Evolutionary conservation across 2,329 filamentous ascomycete genomes (phyloP), one percentile per base, ranked within the genome.

Genomic region (Ophiostoma tasmaniense): DNA sequence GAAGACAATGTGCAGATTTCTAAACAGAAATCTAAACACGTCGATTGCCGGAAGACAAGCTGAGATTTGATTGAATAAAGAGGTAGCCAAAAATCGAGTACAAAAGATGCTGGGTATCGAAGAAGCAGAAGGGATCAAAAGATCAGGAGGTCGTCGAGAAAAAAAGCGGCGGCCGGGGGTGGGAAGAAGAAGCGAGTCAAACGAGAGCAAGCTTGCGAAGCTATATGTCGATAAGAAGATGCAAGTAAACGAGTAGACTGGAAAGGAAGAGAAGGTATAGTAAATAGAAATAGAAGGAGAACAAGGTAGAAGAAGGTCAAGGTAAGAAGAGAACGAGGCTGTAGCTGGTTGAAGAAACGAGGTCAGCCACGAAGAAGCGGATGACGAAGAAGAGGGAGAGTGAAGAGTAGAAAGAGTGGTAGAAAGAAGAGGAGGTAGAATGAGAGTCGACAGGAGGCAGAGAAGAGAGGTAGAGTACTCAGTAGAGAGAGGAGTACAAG

Each of bases 231-330:
- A 37, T 5, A 39, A 37, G 25, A 25, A 55, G n/a, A 25, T 25
- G 50, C 22, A 55, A 35, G 59, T 62, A 62, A 64, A 37, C 61
- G 61, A 37, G 33, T 50, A 50, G 30, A 66, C 30, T 22, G 30
- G 37, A 70, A 61, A 61, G 42, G 67, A 66, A 70, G 66, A 30
- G 30, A 37, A 28, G 30, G 28, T 30, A 30, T 8, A 52, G 45
- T 20, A 65, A 13, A 33, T 75, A 45, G 42, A 76, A 77, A n/a
- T 17, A 64, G 39, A 77, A 76, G 35, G 75, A 72, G 39, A 20
- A 35, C 14, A 30, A 65, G 35, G 35, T 42, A 42, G 10, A 64
- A 64, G 61, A 64, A 14, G 10, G 22, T n/a, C 25, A 17, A 45
- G 17, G 45, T 22, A 65, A 45, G 33, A 25, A 65, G 20, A 62